These are phyloP conservation scores for Corylus avellana DNA, from an alignment of 306 rosid genomes.

Conservation along the genomic window DNA sequence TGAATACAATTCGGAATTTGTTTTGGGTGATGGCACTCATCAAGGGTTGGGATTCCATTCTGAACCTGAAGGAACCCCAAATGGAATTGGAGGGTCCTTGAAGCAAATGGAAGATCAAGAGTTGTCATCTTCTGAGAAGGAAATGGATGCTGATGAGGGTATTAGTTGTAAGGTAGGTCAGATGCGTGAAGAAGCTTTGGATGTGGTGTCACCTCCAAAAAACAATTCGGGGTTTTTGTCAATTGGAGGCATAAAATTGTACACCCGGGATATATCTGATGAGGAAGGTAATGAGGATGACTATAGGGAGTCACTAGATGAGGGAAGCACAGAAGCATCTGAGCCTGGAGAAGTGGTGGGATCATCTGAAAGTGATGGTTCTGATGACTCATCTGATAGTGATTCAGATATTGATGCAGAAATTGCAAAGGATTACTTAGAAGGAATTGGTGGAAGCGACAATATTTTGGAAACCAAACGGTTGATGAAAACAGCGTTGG, in stretches of 20 bases:
- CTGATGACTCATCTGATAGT: constrained; percentile 63
- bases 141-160: constrained; percentile 39
- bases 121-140: constrained; percentile 48
- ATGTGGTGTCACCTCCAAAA: constrained; percentile 29
- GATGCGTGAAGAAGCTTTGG: constrained; percentile 40
- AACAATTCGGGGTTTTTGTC: constrained; percentile 85
- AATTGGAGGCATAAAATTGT: constrained; percentile 77
- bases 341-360: constrained; percentile 46
- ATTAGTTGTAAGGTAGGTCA: constrained; percentile 37
- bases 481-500: constrained; percentile 61
- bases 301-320: constrained; percentile 41
- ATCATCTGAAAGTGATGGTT: constrained; percentile 58
- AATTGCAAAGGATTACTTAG: constrained; percentile 82
- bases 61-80: constrained; percentile 53
- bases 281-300: constrained; percentile 54
- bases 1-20: constrained; percentile 59
- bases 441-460: constrained; percentile 86
- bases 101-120: constrained; percentile 45
- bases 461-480: constrained; percentile 68
- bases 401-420: constrained; percentile 84
- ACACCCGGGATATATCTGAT: constrained; percentile 78
- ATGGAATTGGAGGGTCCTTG: constrained; percentile 41
- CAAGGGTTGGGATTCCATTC: constrained; percentile 77
- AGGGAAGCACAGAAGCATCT: constrained; percentile 44
- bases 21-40: constrained; percentile 76